phyloP scores from a whole-genome alignment of 2,329 filamentous ascomycete genomes.

The Epichloe sp. region DNA sequence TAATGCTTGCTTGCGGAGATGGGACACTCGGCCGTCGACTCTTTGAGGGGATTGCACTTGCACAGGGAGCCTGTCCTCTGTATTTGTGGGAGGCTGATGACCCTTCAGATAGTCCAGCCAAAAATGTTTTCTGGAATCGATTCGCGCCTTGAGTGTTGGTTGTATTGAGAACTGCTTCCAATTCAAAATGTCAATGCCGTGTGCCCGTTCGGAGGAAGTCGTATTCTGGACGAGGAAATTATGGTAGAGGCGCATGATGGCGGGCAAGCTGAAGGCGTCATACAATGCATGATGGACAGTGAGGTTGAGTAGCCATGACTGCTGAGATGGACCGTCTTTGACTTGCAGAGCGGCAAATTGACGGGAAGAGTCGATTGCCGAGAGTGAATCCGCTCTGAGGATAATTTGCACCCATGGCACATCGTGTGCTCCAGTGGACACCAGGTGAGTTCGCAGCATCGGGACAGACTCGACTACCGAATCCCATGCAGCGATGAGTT shows the following conservation, averaged over 20 bases:
- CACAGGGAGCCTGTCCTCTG: neutral
- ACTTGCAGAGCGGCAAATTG: slow-evolving; percentile 15
- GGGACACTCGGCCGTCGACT: slow-evolving; percentile 10
- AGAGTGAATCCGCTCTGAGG: slow-evolving; percentile 15
- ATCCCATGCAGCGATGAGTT: slow-evolving; percentile 48
- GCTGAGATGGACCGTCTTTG: slow-evolving; percentile 1
- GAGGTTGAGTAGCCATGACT: slow-evolving; percentile 29
- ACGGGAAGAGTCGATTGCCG: neutral
- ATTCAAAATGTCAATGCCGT: slow-evolving; percentile 5
- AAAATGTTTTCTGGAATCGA: slow-evolving; percentile 18
- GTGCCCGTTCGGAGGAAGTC: slow-evolving; percentile 1
- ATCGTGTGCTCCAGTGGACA: slow-evolving; percentile 31
- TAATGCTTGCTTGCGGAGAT: slow-evolving; percentile 36
- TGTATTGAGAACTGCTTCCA: slow-evolving; percentile 16
- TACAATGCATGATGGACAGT: slow-evolving; percentile 79
- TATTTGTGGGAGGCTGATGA: neutral
- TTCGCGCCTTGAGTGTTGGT: slow-evolving; percentile 3
- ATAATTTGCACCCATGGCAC: slow-evolving; percentile 53
- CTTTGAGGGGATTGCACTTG: neutral
- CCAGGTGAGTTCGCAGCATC: slow-evolving; percentile 57
- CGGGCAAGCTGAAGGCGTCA: slow-evolving; percentile 65
- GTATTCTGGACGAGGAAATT: neutral
- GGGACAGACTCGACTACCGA: slow-evolving; percentile 39
- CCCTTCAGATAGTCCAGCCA: slow-evolving; percentile 28
- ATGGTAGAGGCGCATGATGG: slow-evolving; percentile 33